phyloP scores from a whole-genome alignment of 208 protist species.

The Acanthamoeba royreba region DNA sequence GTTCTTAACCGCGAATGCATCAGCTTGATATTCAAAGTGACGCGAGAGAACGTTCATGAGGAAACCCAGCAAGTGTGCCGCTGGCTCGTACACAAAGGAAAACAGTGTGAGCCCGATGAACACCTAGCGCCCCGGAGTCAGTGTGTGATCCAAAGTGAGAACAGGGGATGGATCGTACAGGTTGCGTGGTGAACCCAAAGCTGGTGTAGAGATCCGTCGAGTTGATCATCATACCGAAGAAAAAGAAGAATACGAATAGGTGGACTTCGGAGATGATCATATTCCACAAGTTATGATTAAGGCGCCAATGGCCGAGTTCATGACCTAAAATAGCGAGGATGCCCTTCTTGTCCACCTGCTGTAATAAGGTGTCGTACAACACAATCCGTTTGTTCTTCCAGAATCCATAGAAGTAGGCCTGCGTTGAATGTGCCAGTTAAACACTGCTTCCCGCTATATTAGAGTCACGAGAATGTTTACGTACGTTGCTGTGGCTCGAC shows the following conservation, averaged over 20 bases:
- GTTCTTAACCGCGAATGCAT: not conserved
- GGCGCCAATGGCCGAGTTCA: not conserved
- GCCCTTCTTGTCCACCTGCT: not conserved
- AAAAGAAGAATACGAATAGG: not conserved
- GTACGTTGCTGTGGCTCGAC: not conserved
- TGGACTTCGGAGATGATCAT: not conserved
- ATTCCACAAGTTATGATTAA: not conserved
- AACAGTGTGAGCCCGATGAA: not conserved
- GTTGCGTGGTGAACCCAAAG: not conserved
- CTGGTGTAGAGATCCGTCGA: not conserved
- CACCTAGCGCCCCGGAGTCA: not conserved
- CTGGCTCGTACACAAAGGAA: not conserved
- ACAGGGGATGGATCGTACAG: not conserved
- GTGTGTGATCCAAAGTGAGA: no score
- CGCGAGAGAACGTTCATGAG: not conserved
- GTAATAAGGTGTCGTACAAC: not conserved
- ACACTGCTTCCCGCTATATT: not conserved
- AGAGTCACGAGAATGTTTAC: not conserved
- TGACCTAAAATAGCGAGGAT: not conserved
- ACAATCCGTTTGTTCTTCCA: constrained; percentile 37
- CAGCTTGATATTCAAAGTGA: not conserved
- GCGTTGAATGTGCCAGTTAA: not conserved
- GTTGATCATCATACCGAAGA: not conserved
- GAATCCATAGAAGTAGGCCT: constrained; percentile 40
- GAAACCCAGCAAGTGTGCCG: not conserved